phyloP scores from a whole-genome alignment of 1,284 basidiomycete species.

The Ceratobasidium sp. region DNA sequence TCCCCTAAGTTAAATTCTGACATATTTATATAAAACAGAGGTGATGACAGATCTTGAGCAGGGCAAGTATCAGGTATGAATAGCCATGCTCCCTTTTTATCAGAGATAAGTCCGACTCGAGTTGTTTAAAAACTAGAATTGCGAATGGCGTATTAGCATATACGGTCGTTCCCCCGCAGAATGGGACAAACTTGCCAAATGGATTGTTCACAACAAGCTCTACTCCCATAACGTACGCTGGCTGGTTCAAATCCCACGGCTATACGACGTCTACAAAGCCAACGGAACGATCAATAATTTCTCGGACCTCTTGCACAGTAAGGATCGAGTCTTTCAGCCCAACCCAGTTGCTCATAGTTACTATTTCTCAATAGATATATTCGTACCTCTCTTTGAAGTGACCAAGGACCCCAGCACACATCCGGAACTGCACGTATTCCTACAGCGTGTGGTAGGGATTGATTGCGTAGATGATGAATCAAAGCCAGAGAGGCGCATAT shows the following conservation, averaged over 20 bases:
- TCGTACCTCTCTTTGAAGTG: constrained; percentile 93
- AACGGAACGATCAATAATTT: constrained; percentile 86
- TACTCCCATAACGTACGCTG: constrained; percentile 97
- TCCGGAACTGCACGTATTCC: constrained; percentile 92
- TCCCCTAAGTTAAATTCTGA: neutral
- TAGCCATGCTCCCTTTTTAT: no score
- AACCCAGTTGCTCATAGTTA: constrained; percentile 35
- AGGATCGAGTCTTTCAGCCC: constrained; percentile 49
- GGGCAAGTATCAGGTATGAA: constrained; percentile 90
- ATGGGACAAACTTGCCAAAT: constrained; percentile 98
- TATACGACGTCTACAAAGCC: constrained; percentile 96
- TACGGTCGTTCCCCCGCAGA: constrained; percentile 83
- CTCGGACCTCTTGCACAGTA: constrained; percentile 88
- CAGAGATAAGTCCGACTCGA: no score
- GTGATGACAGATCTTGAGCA: constrained; percentile 95
- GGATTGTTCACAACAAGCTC: constrained; percentile 93
- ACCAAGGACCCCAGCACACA: constrained; percentile 89
- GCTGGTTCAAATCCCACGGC: constrained; percentile 93
- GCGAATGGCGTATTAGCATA: constrained; percentile 96
- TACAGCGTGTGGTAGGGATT: constrained; percentile 95
- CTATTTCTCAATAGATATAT: constrained; percentile 73
- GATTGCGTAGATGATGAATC: constrained; percentile 98
- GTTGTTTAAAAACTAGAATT: no score
- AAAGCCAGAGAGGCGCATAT: constrained; percentile 87
- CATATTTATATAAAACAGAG: constrained; percentile 59